A percentile compares a stretch with the other conserved stretches of the same genome.
Conservation (phyloP, 352 stramenopile species). For the Aphanomyces euteiches region DNA sequence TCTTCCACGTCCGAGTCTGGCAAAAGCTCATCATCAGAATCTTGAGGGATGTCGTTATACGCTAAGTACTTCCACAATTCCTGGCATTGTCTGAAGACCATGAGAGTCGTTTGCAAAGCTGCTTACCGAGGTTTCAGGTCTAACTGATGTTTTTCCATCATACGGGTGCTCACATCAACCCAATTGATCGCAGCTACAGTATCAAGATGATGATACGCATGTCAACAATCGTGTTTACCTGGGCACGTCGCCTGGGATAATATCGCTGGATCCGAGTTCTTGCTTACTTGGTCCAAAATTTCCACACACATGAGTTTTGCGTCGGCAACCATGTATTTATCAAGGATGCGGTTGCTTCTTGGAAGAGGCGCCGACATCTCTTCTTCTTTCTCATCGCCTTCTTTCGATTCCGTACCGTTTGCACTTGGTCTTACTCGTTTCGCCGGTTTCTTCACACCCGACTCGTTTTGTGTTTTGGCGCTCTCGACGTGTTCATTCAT, state of each 20-base stretch:
- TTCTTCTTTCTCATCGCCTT: background rate
- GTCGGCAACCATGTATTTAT: conserved; percentile 11
- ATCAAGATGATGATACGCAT: too few species aligned
- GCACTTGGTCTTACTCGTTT: background rate
- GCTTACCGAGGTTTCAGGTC: background rate
- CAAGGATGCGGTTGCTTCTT: conserved; percentile 15
- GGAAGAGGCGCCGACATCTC: background rate
- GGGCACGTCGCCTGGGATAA: background rate
- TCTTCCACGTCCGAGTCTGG: conserved; percentile 54
- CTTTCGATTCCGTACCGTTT: background rate
- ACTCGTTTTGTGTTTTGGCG: too few species aligned
- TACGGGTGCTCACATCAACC: conserved; percentile 41
- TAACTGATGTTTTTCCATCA: conserved; percentile 44
- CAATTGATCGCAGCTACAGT: conserved; percentile 41
- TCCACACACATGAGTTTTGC: conserved; percentile 27
- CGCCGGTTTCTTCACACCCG: too few species aligned
- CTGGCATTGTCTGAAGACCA: conserved; percentile 44
- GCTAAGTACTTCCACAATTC: conserved; percentile 69
- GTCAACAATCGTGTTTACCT: background rate
- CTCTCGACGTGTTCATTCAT: background rate
- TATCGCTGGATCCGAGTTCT: conserved; percentile 1
- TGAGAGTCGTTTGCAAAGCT: background rate
- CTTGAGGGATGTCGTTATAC: conserved; percentile 41
- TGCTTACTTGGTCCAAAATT: conserved; percentile 20
- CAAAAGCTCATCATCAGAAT: conserved; percentile 34